Conservation (phyloP, 345 rosid genomes). For the Mallotus nudiflorus region DNA sequence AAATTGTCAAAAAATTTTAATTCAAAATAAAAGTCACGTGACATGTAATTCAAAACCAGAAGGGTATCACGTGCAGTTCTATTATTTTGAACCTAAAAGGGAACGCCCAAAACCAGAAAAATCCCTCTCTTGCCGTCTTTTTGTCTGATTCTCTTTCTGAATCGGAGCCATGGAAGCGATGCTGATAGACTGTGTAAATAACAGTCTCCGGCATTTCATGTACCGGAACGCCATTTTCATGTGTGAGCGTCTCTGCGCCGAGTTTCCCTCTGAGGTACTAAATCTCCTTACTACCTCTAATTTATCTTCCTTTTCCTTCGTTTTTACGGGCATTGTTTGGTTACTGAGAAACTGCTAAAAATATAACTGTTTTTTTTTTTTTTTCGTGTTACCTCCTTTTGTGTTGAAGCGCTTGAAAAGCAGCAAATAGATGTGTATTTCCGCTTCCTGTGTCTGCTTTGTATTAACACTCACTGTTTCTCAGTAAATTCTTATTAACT, state of each 20-base stretch:
- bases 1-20: no score
- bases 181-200: conserved; percentile 70
- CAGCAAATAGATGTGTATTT: background rate
- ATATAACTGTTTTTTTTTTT: background rate
- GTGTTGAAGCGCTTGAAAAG: background rate
- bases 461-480: conserved; percentile 1
- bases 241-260: conserved; percentile 99
- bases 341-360: conserved; percentile 7
- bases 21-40: conserved; percentile 35
- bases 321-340: conserved; percentile 3
- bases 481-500: background rate
- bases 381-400: no score
- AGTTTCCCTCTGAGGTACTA: conserved; percentile 93
- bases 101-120: conserved; percentile 31
- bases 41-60: conserved; percentile 16
- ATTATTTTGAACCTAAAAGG: conserved; percentile 40
- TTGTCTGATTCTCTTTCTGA: conserved; percentile 11
- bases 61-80: conserved; percentile 40
- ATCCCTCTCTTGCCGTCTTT: conserved; percentile 18
- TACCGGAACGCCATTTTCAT: conserved; percentile 83
- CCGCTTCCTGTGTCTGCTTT: background rate
- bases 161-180: conserved; percentile 73
- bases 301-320: background rate
- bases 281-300: background rate
- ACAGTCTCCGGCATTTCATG: conserved; percentile 87